phyloP scores from a whole-genome alignment of 1,284 basidiomycete species.

The Taiwanofungus camphoratus region DNA sequence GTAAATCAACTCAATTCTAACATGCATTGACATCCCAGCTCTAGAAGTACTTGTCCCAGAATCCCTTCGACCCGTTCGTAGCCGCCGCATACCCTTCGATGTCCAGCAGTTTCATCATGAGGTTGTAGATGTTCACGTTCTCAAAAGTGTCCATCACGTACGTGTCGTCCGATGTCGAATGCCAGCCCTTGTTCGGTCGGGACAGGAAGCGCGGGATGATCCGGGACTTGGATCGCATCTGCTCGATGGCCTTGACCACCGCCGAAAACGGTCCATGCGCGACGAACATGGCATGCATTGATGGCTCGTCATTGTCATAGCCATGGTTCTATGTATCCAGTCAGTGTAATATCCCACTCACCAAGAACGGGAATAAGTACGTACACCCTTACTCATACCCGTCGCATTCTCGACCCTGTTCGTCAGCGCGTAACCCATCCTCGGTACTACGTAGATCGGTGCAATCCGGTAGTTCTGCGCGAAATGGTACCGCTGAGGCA shows the following conservation, averaged over 20 bases:
- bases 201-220: conserved; percentile 25
- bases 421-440: conserved; percentile 70
- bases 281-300: conserved; percentile 89
- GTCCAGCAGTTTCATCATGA: conserved; percentile 72
- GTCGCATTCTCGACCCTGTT: conserved; percentile 55
- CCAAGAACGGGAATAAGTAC: conserved; percentile 24
- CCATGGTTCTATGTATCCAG: conserved; percentile 59
- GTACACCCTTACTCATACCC: conserved; percentile 70
- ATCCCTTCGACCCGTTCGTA: conserved; percentile 74
- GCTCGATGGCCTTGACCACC: conserved; percentile 53
- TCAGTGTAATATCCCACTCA: neutral
- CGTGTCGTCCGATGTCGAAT: conserved; percentile 55
- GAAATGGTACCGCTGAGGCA: conserved; percentile 81
- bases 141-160: conserved; percentile 76
- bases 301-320: conserved; percentile 69
- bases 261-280: conserved; percentile 82
- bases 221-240: conserved; percentile 21
- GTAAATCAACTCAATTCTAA: no score
- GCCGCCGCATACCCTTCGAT: conserved; percentile 52
- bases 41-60: conserved; percentile 75
- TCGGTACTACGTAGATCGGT: conserved; percentile 81
- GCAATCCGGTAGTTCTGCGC: conserved; percentile 69
- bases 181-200: conserved; percentile 52
- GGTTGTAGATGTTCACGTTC: conserved; percentile 83
- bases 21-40: no score